phyloP scores from a whole-genome alignment of 129 eudicot genomes.

The Heracleum sosnowskyi region DNA sequence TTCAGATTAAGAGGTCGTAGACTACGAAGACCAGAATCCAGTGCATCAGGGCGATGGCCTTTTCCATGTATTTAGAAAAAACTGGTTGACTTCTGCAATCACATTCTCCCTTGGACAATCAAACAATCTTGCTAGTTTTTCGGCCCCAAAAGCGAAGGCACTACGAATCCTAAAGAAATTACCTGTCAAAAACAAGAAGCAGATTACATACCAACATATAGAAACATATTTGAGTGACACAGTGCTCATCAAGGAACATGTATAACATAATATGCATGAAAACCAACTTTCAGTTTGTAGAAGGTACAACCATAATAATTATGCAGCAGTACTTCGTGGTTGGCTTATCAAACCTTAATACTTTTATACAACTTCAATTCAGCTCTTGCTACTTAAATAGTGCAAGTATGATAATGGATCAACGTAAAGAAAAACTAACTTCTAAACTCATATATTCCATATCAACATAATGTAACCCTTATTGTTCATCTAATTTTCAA shows the following conservation, averaged over 20 bases:
- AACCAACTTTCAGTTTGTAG: background rate
- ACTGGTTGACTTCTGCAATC: conserved; percentile 27
- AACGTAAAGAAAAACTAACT: background rate
- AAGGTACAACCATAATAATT: background rate
- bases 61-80: conserved; percentile 37
- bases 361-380: background rate
- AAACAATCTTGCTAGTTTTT: conserved; percentile 31
- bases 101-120: conserved; percentile 29
- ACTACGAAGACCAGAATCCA: background rate
- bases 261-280: background rate
- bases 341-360: background rate
- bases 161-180: conserved; percentile 43
- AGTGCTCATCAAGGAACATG: background rate
- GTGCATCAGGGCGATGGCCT: conserved; percentile 29
- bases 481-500: background rate
- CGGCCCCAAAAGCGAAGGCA: conserved; percentile 43
- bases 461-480: background rate
- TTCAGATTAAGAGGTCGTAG: conserved; percentile 2
- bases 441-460: background rate
- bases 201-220: background rate
- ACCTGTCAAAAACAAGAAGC: conserved; percentile 28
- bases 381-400: background rate
- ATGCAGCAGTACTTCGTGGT: background rate
- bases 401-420: background rate
- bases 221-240: background rate